Evolutionary conservation across 1,284 basidiomycete genomes (phyloP).

Genomic region (Ustilago cynodontis): DNA sequence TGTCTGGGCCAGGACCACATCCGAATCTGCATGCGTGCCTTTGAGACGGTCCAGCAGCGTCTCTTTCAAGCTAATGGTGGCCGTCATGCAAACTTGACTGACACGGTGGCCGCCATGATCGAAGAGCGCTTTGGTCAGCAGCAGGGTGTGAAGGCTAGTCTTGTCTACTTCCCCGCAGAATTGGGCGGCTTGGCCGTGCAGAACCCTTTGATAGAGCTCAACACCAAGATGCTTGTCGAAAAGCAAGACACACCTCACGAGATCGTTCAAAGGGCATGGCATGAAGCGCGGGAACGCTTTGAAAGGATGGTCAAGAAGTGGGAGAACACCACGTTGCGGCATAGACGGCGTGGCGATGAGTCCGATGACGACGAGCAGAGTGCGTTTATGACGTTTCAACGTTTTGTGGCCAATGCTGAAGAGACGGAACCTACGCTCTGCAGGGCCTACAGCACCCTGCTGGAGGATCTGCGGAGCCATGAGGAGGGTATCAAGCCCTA

Average conservation of each 20-base stretch:
- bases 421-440: not conserved
- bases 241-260: conserved; percentile 6
- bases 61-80: conserved; percentile 3
- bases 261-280: conserved; percentile 1
- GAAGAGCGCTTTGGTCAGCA: conserved; percentile 7
- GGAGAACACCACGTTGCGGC: not conserved
- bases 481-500: too few relatives aligned
- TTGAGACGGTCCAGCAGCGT: conserved; percentile 12
- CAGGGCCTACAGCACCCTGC: not conserved
- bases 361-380: not conserved
- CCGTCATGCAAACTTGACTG: conserved; percentile 1
- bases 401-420: not conserved
- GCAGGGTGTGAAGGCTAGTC: not conserved
- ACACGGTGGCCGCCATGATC: conserved; percentile 3
- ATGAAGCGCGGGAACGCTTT: not conserved
- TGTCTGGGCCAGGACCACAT: conserved; percentile 12
- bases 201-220: conserved; percentile 13
- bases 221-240: conserved; percentile 9
- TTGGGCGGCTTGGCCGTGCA: conserved; percentile 11
- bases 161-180: conserved; percentile 2
- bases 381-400: not conserved
- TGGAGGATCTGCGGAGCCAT: too few relatives aligned
- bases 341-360: not conserved
- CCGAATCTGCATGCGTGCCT: conserved; percentile 12
- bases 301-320: not conserved